Evolutionary conservation across 352 stramenopile genomes (phyloP).

Genomic region (Phytophthora podocarpi): DNA sequence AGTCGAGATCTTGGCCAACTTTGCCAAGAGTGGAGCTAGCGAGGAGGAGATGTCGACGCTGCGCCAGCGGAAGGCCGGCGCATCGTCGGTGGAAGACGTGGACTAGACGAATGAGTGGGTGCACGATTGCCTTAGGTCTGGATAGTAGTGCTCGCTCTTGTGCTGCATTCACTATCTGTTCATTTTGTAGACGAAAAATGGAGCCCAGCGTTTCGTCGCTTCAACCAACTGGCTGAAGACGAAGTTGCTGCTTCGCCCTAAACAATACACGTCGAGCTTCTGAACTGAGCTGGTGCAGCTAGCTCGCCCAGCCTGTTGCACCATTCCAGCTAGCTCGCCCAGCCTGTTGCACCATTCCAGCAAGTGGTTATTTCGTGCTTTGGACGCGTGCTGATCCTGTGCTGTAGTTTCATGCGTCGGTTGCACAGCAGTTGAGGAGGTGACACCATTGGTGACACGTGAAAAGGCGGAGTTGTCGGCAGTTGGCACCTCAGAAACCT

Average conservation of each 20-base stretch:
- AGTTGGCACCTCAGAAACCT: slow-evolving; percentile 24
- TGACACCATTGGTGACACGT: not conserved
- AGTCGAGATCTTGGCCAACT: slow-evolving; percentile 60
- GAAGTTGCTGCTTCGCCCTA: slow-evolving; percentile 2
- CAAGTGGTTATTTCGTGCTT: slow-evolving; percentile 8
- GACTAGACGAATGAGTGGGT: slow-evolving; percentile 48
- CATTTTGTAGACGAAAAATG: slow-evolving; percentile 31
- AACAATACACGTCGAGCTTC: slow-evolving; percentile 35
- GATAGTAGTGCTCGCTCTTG: slow-evolving; percentile 9
- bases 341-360: slow-evolving; percentile 16
- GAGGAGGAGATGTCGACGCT: slow-evolving; percentile 46
- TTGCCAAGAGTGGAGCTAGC: slow-evolving; percentile 21
- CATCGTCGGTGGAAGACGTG: slow-evolving; percentile 73
- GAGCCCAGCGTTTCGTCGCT: slow-evolving; percentile 2
- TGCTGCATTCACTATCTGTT: slow-evolving; percentile 20
- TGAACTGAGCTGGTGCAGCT: slow-evolving; percentile 18
- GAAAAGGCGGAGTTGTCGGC: slow-evolving; percentile 7
- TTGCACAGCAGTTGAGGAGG: slow-evolving; percentile 20
- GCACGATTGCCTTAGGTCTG: not conserved
- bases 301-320: no score
- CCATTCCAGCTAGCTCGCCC: slow-evolving; percentile 15
- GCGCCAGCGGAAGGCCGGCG: slow-evolving; percentile 58
- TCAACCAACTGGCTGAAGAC: slow-evolving; percentile 5
- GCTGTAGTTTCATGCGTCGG: slow-evolving; percentile 25
- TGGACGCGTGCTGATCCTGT: slow-evolving; percentile 7